These are phyloP conservation scores for Clathrus columnatus DNA, from an alignment of 768 basidiomycete genomes.

Conservation along the genomic window DNA sequence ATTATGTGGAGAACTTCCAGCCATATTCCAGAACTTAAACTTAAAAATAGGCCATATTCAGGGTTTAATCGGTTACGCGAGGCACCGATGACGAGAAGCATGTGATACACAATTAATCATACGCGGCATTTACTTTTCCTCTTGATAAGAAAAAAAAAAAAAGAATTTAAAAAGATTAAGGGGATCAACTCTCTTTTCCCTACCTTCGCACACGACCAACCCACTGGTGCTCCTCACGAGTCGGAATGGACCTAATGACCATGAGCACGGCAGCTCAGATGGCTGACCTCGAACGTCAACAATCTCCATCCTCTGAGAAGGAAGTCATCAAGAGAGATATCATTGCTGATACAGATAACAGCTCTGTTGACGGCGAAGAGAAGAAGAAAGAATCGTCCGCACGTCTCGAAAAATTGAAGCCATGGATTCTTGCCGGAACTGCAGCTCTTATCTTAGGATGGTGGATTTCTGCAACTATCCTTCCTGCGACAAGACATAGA, in stretches of 20 bases:
- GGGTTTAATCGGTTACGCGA: background rate
- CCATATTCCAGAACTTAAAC: no score
- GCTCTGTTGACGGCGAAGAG: constrained; percentile 11
- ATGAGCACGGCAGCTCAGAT: no score
- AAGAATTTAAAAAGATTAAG: no score
- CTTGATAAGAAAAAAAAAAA: no score
- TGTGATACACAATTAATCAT: background rate
- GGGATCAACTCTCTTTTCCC: background rate
- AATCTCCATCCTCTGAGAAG: background rate
- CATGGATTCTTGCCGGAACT: constrained; percentile 37
- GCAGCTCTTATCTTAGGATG: constrained; percentile 66
- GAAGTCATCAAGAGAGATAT: constrained; percentile 20
- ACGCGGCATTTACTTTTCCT: no score
- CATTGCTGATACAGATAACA: constrained; percentile 6
- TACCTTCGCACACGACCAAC: background rate
- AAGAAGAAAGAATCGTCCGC: constrained; percentile 11
- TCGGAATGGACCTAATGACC: no score
- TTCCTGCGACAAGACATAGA: constrained; percentile 62
- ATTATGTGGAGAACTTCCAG: no score
- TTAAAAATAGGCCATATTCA: no score
- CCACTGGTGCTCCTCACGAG: background rate
- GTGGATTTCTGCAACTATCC: constrained; percentile 74
- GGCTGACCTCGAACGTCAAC: background rate
- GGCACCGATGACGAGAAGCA: background rate
- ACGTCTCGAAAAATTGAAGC: constrained; percentile 14